A percentile compares a stretch with the other conserved stretches of the same genome.
Conservation (phyloP, 768 basidiomycete species). For the Leucocoprinus birnbaumii region DNA sequence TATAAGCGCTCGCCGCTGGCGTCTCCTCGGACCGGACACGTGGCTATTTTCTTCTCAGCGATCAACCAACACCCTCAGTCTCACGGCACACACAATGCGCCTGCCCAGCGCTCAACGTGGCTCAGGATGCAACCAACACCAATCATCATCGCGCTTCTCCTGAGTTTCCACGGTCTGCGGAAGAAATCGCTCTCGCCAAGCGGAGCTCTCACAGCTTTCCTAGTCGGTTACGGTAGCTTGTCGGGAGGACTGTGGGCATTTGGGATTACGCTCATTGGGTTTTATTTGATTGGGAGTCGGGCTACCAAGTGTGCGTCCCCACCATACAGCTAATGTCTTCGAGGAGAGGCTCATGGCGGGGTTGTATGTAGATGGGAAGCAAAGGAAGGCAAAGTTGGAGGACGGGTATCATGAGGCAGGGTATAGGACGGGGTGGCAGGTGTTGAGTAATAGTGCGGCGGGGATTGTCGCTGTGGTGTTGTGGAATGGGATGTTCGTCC, state of each 20-base stretch:
- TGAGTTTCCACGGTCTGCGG: slow-evolving; percentile 67
- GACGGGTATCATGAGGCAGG: slow-evolving; percentile 74
- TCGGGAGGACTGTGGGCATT: slow-evolving; percentile 64
- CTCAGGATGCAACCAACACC: too few relatives aligned
- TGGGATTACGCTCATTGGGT: slow-evolving; percentile 64
- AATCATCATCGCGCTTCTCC: slow-evolving; percentile 43
- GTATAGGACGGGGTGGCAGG: slow-evolving; percentile 77
- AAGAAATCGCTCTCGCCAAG: slow-evolving; percentile 74
- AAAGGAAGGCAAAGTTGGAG: slow-evolving; percentile 71
- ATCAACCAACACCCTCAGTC: too few relatives aligned
- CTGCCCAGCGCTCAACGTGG: too few relatives aligned
- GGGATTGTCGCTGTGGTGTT: slow-evolving; percentile 54
- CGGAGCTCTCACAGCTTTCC: slow-evolving; percentile 75
- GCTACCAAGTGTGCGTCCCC: slow-evolving; percentile 78
- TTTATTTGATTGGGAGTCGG: slow-evolving; percentile 77
- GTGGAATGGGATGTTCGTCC: slow-evolving; percentile 65
- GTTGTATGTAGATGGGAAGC: slow-evolving; percentile 56
- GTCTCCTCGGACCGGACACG: too few relatives aligned
- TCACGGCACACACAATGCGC: too few relatives aligned
- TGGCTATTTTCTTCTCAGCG: too few relatives aligned
- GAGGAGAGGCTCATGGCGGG: neutral
- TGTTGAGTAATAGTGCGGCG: slow-evolving; percentile 75
- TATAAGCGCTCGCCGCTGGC: too few relatives aligned
- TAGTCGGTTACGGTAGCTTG: slow-evolving; percentile 74
- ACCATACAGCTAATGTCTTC: neutral